phyloP scores from a whole-genome alignment of 192 early-diverging fungal genomes.

The Glomus cerebriforme region DNA sequence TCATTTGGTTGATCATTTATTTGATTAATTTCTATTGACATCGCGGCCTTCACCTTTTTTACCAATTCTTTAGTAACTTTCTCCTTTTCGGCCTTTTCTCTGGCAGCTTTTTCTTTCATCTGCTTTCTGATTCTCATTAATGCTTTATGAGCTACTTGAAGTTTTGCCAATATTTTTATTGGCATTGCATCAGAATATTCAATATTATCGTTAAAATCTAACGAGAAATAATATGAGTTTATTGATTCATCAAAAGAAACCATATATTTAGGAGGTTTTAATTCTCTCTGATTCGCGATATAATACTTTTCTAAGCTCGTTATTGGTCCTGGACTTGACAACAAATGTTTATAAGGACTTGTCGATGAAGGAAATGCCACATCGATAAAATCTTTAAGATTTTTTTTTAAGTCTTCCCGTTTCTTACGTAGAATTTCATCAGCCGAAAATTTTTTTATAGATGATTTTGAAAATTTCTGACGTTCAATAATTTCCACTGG shows the following conservation, averaged over 20 bases:
- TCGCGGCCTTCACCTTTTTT: neutral
- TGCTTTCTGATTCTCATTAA: neutral
- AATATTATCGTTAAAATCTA: neutral
- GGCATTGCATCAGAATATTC: neutral
- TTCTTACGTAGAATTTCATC: neutral
- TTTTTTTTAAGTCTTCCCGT: neutral
- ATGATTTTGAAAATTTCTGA: neutral
- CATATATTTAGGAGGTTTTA: neutral
- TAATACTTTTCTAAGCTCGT: neutral
- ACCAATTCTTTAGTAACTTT: neutral
- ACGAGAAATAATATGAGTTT: neutral
- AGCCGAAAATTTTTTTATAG: neutral
- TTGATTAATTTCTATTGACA: neutral
- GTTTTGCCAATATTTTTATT: neutral
- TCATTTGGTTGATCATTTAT: neutral
- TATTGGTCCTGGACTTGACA: neutral
- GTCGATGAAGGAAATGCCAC: neutral
- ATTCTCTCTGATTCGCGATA: neutral
- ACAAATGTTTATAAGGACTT: neutral
- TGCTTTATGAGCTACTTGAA: neutral
- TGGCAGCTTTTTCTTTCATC: neutral
- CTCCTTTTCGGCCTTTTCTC: neutral
- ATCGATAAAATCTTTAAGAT: neutral
- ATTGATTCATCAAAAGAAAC: neutral
- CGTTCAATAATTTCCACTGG: neutral